These are phyloP conservation scores for Eragrostis tef DNA, from an alignment of 202 grass and related monocot genomes.

Conservation along the genomic window DNA sequence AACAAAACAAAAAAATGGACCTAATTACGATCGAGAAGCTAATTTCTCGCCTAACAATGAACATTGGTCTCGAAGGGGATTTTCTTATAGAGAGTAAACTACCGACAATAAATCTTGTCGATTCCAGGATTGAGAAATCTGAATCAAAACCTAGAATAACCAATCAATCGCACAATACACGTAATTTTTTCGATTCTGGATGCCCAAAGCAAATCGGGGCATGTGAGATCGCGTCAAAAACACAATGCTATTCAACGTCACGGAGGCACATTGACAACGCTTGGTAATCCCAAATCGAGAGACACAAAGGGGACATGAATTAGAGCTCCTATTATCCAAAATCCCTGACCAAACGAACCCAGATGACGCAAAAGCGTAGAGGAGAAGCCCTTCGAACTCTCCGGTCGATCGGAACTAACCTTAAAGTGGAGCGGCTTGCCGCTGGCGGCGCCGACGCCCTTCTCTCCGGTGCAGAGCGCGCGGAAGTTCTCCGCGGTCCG, in stretches of 20 bases:
- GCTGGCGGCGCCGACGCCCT: constrained; percentile 66
- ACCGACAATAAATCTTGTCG: background rate
- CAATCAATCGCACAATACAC: background rate
- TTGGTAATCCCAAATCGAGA: constrained; percentile 42
- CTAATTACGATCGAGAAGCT: background rate
- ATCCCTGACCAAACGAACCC: background rate
- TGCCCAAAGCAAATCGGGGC: background rate
- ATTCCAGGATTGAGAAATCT: background rate
- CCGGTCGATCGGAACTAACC: constrained; percentile 48
- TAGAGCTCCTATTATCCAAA: constrained; percentile 6
- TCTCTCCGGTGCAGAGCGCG: constrained; percentile 93
- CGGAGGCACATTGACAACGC: constrained; percentile 17
- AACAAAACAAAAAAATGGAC: background rate
- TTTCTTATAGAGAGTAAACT: background rate
- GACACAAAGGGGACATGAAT: background rate
- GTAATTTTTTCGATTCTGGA: background rate
- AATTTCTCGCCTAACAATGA: background rate
- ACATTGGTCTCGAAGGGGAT: background rate
- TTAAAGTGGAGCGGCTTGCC: constrained; percentile 87
- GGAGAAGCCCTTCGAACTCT: background rate
- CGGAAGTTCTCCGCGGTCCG: constrained; percentile 93
- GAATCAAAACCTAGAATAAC: background rate
- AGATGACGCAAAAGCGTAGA: constrained; percentile 28
- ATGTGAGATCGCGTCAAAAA: constrained; percentile 25
- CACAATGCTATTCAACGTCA: background rate